Base-by-base conservation (phyloP, 2,329 filamentous ascomycete genomes). In the Neofusicoccum cordaticola region DNA sequence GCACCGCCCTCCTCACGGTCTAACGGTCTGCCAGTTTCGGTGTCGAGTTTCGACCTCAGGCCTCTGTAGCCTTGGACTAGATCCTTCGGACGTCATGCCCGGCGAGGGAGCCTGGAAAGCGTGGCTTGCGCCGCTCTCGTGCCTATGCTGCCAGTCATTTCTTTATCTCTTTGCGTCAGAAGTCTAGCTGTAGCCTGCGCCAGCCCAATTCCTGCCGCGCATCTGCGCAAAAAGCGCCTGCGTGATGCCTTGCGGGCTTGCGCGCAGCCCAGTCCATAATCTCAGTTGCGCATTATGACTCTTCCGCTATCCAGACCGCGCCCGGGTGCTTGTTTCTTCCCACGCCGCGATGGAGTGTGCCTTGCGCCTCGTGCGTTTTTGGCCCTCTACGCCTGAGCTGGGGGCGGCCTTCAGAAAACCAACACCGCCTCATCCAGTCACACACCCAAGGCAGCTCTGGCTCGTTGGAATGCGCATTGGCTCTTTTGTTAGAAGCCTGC, bases 341-440 rank as follows among this genome's bases (percentile, higher is more conserved):
- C 17, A 47, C 56, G 56, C 56, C 56, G 27, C 42, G 47, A 37
- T 37, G 42, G 11, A 47, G 9, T 60, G 41, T 60, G 56, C 56
- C 56, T 60, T 60, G 42, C 27, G 15, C 27, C 56, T 11, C n/a
- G 15, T 17, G 31, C 56, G 27, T 13, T 60, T 45, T 60, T 47
- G 56, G 41, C 34, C 42, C 42, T 35, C 27, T 3, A 47, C 27
- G 27, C 56, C 42, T 44, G 37, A 35, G 37, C 37, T 45, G 41
- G 56, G 56, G 56, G 56, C 56, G 42, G 56, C 56, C 56, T 47
- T 60, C 42, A 39, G 39, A 45, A 2, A 12, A 45, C 56, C 56
- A 60, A 60, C 56, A 60, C 56, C 41, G 56, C 56, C 56, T 47
- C 56, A 22, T 42, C n/a, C 56, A 60, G 56, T 60, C 56, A 60